Evolutionary conservation across 257 asterid species (phyloP), one percentile per base, ranked within the genome.

Genomic region (Fraxinus anomala): DNA sequence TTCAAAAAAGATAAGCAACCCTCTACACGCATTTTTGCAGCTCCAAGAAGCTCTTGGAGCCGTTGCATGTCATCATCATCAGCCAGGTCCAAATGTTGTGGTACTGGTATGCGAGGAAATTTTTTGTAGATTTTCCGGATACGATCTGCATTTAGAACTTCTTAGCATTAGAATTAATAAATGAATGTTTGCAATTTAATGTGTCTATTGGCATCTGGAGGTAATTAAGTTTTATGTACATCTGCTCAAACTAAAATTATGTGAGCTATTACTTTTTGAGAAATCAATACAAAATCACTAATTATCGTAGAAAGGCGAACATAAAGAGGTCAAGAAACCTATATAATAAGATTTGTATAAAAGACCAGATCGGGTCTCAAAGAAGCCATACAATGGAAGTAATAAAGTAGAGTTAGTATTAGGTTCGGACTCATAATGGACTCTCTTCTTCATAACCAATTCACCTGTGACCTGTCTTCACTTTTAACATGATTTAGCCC

Each of bases 1-100:
- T 83, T 93, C 84, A 95, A 81, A 83, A 93, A 93, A 16, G 97
- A 88, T 23, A 96, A 89, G 86, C 99, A 95, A 44, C 94, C 90
- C 49, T 95, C 99, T 26, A 90, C 89, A 66, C 99, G 97, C 76
- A 81, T 85, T 89, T 95, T 95, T 63, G 98, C 99, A 81, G 99
- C 96, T 65, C 94, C 94, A 65, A 95, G 89, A 84, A 91, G 92
- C 88, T 95, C 99, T 68, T 96, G 82, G 73, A 95, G 94, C 80
- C 80, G 87, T 77, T 89, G 96, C 89, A 95, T 91, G 78, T 91
- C 97, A 80, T 88, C 93, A 71, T 92, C 98, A 80, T 86, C 94
- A 36, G 89, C 86, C 39, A 92, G 80, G 80, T 94, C 95, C 89
- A 95, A 85, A 85, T 91, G 87, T 77, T 93, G 99, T 70, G 98